phyloP scores from a whole-genome alignment of 257 asterid genomes.

The Henckelia pumila region DNA sequence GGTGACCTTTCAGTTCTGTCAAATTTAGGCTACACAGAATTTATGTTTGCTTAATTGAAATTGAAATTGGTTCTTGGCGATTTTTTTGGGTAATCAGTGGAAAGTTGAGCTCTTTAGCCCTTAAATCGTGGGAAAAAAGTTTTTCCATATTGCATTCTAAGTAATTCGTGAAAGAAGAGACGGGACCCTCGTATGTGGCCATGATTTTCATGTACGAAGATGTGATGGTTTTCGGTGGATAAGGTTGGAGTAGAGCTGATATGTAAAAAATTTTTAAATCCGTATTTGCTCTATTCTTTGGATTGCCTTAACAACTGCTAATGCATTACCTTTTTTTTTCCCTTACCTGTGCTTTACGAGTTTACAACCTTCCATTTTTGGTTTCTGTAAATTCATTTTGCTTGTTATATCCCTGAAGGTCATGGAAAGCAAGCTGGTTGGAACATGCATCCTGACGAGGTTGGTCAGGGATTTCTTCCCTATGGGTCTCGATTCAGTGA shows the following conservation, averaged over 20 bases:
- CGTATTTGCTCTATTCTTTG: slow-evolving; percentile 21
- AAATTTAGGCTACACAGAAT: slow-evolving; percentile 1
- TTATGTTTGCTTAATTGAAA: neutral
- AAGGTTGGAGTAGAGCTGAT: slow-evolving; percentile 50
- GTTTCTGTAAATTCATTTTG: slow-evolving; percentile 31
- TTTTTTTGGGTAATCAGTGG: slow-evolving; percentile 12
- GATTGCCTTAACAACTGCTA: slow-evolving; percentile 1
- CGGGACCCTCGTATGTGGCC: slow-evolving; percentile 20
- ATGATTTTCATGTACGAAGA: neutral
- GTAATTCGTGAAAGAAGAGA: slow-evolving; percentile 11
- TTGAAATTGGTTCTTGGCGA: slow-evolving; percentile 5
- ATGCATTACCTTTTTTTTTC: slow-evolving; percentile 11
- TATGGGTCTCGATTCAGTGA: slow-evolving; percentile 64
- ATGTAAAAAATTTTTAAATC: slow-evolving; percentile 30
- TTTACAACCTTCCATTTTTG: slow-evolving; percentile 24
- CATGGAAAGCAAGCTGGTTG: slow-evolving; percentile 96
- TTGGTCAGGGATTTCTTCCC: slow-evolving; percentile 60
- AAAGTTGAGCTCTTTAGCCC: neutral
- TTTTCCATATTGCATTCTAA: slow-evolving; percentile 7
- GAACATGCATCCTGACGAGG: slow-evolving; percentile 69
- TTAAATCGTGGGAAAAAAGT: slow-evolving; percentile 24
- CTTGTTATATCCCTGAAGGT: slow-evolving; percentile 60
- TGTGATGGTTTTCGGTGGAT: slow-evolving; percentile 9
- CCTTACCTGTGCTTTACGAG: slow-evolving; percentile 31
- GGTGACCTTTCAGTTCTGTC: slow-evolving; percentile 4